Percentiles rank a stretch among this genome's conserved stretches.
Evolutionary conservation across 208 protist species (phyloP).

Genomic region (Crithidia thermophila): DNA sequence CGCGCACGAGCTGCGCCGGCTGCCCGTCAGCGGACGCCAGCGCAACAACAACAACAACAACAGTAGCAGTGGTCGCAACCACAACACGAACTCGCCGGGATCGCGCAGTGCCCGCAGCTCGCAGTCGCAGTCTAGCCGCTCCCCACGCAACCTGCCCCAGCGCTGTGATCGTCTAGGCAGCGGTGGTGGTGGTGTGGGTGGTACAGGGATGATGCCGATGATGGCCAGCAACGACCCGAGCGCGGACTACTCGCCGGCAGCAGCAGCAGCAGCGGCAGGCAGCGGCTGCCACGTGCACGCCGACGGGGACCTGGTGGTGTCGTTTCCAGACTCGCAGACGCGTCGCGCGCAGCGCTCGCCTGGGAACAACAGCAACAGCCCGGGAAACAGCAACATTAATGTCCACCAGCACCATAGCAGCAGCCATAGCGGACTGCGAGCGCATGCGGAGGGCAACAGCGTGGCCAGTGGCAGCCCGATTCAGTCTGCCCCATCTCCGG

Average conservation of each 20-base stretch:
- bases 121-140: conserved; percentile 14
- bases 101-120: conserved; percentile 11
- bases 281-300: conserved; percentile 12
- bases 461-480: too few relatives aligned
- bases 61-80: conserved; percentile 5
- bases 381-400: background rate
- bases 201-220: too few relatives aligned
- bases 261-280: background rate
- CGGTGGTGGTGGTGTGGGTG: background rate
- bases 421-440: too few relatives aligned
- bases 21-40: background rate
- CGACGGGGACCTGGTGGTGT: background rate
- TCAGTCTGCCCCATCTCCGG: too few relatives aligned
- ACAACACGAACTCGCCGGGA: conserved; percentile 6
- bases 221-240: background rate
- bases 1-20: conserved; percentile 8
- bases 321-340: conserved; percentile 1
- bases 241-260: conserved; percentile 1
- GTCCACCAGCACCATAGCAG: too few relatives aligned
- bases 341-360: background rate
- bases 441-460: too few relatives aligned
- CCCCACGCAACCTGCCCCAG: background rate
- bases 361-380: background rate
- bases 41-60: background rate
- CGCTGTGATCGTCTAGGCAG: background rate